Evolutionary conservation across 106 monocot genomes (phyloP).

Genomic region (Triglochin maritima): DNA sequence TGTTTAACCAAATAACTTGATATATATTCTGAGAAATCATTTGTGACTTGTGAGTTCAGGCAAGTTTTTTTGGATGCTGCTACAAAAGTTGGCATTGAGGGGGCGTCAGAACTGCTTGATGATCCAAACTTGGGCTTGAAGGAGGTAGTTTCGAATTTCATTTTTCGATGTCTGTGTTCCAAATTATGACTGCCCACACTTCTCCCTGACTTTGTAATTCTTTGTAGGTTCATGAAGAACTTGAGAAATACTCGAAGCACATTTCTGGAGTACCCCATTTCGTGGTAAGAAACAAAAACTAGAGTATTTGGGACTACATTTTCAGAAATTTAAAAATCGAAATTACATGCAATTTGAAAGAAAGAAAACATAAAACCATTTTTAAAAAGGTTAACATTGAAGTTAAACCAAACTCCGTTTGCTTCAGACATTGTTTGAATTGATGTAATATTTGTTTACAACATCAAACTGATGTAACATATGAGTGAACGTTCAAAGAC

Average conservation of each 20-base stretch:
- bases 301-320: not conserved
- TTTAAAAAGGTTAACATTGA: too few species aligned
- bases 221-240: conserved; percentile 66
- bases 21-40: too few species aligned
- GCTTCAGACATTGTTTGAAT: too few species aligned
- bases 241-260: conserved; percentile 54
- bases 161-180: not conserved
- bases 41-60: conserved; percentile 21
- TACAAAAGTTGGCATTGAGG: conserved; percentile 59
- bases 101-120: conserved; percentile 62
- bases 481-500: too few species aligned
- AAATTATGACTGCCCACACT: not conserved
- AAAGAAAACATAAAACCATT: too few species aligned
- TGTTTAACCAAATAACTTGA: too few species aligned
- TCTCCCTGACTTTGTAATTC: not conserved
- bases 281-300: conserved; percentile 34
- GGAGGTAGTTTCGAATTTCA: conserved; percentile 33
- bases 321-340: not conserved
- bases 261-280: conserved; percentile 77
- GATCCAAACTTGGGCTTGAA: conserved; percentile 56
- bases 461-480: too few species aligned
- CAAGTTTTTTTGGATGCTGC: conserved; percentile 92
- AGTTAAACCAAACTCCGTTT: too few species aligned
- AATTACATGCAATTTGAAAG: too few species aligned
- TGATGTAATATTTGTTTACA: too few species aligned